Base-by-base conservation (phyloP, 179 eudicot species). In the Carnegiea gigantea region DNA sequence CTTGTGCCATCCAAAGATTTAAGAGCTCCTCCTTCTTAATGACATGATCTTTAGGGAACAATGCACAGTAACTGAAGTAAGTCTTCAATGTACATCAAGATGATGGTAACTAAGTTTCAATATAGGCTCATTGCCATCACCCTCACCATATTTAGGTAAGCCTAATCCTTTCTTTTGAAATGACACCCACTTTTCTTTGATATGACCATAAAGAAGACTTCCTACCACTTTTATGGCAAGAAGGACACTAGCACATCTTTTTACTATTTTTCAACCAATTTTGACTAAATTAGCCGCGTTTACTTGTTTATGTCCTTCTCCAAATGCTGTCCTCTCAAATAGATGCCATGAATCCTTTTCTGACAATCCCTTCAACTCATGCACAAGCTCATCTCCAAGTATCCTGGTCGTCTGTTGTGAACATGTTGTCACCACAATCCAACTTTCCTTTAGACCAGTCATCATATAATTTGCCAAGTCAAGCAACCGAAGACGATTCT, bases 151-250 rank as follows among this genome's bases (percentile, higher is more conserved):
- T 9, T 46, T 60, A 33, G 76, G 33, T 44, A 28, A 28, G 36
- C 36, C 36, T 33, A 33, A 36, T 79, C 49, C 44, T 60, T 33
- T 33, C 36, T 33, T 33, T 33, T 33, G 67, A 57, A 78, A 53
- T 5, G 23, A 30, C n/a, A 26, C 21, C 86, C 84, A 86, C 9
- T 46, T 60, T 36, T 15, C 13, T 53, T 43, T 18, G 1, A 15
- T 43, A 57, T 75, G 24, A 33, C 49, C 76, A 12, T 48, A 59
- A n/a, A 77, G 40, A 36, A 59, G 70, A 59, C 48, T 77, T 12
- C 70, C 79, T 3, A 77, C 70, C 49, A 64, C 78, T 78, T 51
- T 83, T 28, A 86, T 77, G 33, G 82, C 80, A 40, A 86, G 60
- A 33, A 86, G 88, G 46, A 73, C 79, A 17, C 51, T 38, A 21